These are phyloP conservation scores for Canna indica DNA, from an alignment of 176 grass and related monocot species.

Conservation along the genomic window DNA sequence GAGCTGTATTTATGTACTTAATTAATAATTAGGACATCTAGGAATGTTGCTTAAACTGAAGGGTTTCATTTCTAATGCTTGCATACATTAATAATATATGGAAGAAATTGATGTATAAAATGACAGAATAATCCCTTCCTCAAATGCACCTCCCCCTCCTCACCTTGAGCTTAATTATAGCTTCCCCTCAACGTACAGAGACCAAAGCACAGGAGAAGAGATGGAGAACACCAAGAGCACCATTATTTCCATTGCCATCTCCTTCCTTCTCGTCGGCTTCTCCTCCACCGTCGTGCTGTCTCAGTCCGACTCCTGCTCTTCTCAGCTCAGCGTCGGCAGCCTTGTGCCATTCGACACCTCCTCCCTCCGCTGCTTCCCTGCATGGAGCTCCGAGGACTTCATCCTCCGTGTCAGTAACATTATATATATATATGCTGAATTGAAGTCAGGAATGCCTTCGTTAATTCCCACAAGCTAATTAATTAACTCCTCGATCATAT, in stretches of 20 bases:
- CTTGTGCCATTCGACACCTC: constrained; percentile 51
- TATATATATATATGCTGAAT: background rate
- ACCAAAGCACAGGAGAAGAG: constrained; percentile 1
- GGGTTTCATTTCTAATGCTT: no score
- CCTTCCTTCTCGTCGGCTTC: background rate
- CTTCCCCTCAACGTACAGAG: background rate
- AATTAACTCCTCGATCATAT: no score
- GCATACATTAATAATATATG: no score
- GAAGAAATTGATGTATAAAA: no score
- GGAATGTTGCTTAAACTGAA: no score
- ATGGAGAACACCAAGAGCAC: background rate
- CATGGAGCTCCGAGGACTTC: constrained; percentile 43
- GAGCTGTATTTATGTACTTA: no score
- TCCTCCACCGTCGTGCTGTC: constrained; percentile 1
- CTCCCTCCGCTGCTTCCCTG: constrained; percentile 45
- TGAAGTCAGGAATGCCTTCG: background rate
- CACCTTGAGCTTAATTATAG: background rate
- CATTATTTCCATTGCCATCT: background rate
- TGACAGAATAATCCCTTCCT: no score
- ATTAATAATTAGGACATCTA: no score
- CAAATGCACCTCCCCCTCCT: background rate
- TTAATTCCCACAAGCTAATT: no score
- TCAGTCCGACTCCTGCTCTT: constrained; percentile 37
- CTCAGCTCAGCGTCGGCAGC: constrained; percentile 24
- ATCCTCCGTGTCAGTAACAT: constrained; percentile 39